phyloP scores from a whole-genome alignment of 441 rosid species.

The Macaranga tanarius region DNA sequence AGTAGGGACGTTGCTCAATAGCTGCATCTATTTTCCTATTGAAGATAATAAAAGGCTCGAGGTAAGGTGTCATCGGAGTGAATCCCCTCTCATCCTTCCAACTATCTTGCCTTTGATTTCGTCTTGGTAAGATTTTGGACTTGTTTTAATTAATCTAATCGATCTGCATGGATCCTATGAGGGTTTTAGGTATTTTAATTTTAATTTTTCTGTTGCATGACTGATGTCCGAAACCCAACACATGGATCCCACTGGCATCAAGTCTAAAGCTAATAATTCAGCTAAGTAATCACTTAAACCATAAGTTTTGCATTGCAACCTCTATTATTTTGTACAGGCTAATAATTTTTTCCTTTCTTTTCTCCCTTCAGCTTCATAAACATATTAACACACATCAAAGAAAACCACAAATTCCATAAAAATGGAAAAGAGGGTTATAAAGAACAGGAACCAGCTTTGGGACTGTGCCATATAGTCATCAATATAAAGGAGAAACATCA shows the following conservation, averaged over 20 bases:
- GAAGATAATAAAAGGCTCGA: too few relatives aligned
- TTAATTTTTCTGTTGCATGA: too few relatives aligned
- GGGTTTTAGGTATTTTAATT: too few relatives aligned
- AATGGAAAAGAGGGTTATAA: slow-evolving; percentile 49
- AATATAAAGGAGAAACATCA: slow-evolving; percentile 46
- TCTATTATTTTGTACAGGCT: slow-evolving; percentile 1
- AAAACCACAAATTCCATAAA: slow-evolving; percentile 66
- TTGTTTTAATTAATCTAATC: too few relatives aligned
- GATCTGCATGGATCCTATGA: too few relatives aligned
- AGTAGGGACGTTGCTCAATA: too few relatives aligned
- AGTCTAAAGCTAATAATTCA: slow-evolving; percentile 49
- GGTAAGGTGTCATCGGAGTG: too few relatives aligned
- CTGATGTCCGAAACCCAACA: too few relatives aligned
- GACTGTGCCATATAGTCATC: slow-evolving; percentile 43
- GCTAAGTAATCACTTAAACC: slow-evolving; percentile 50
- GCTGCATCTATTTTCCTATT: too few relatives aligned
- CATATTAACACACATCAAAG: slow-evolving; percentile 55
- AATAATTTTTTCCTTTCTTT: slow-evolving; percentile 5
- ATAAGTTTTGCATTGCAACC: background rate
- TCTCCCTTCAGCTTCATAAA: slow-evolving; percentile 46
- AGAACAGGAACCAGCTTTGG: slow-evolving; percentile 51
- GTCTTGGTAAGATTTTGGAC: too few relatives aligned
- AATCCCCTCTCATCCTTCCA: too few relatives aligned
- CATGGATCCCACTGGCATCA: slow-evolving; percentile 51
- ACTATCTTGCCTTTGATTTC: too few relatives aligned